Conservation (phyloP, 805 yeast genomes). For the Starmera dryadoides region DNA sequence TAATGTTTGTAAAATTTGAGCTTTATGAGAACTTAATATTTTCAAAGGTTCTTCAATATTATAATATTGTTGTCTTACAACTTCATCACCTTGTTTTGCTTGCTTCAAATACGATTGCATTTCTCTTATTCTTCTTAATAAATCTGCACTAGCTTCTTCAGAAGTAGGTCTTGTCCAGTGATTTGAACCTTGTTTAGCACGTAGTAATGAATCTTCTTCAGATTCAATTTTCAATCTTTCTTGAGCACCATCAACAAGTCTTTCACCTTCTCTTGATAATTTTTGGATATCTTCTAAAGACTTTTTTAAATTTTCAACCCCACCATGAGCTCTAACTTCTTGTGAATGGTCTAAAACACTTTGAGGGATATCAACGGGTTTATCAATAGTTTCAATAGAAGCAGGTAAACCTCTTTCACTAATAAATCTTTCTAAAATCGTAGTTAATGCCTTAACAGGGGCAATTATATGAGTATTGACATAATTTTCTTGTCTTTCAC, state of each 20-base stretch:
- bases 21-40: conserved; percentile 31
- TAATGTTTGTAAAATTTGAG: conserved; percentile 18
- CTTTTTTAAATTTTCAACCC: conserved; percentile 33
- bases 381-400: conserved; percentile 51
- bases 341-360: conserved; percentile 49
- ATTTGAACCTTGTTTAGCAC: conserved; percentile 42
- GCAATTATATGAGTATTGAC: conserved; percentile 34
- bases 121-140: conserved; percentile 32
- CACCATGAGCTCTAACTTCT: conserved; percentile 47
- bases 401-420: conserved; percentile 51
- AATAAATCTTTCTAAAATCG: conserved; percentile 35
- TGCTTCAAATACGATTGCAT: conserved; percentile 43
- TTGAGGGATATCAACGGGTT: conserved; percentile 48
- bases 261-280: conserved; percentile 32
- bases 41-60: conserved; percentile 41
- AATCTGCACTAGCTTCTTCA: conserved; percentile 31
- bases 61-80: conserved; percentile 37
- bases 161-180: conserved; percentile 50
- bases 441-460: conserved; percentile 43
- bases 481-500: conserved; percentile 54
- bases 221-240: conserved; percentile 42
- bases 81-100: conserved; percentile 57
- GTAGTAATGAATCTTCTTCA: conserved; percentile 46
- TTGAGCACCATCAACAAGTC: conserved; percentile 37
- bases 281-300: conserved; percentile 38